These are phyloP conservation scores for Apophysomyces ossiformis DNA, from an alignment of 371 early-diverging fungal genomes.

Conservation along the genomic window DNA sequence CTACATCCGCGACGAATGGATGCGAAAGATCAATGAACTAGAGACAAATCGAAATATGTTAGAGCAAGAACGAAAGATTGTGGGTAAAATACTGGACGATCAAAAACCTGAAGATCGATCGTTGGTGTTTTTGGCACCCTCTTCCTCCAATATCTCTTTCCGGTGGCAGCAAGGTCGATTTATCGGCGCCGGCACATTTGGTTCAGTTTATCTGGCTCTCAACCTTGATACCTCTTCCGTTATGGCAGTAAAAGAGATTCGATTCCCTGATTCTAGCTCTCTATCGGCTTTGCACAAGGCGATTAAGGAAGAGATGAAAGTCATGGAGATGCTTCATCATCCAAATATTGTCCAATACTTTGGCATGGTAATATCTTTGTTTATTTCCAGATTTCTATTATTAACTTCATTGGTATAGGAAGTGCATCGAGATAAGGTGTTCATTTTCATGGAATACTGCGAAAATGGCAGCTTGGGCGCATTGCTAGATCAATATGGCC, in stretches of 20 bases:
- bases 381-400: neutral
- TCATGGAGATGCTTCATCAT: constrained; percentile 88
- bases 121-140: constrained; percentile 75
- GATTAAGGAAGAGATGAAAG: constrained; percentile 89
- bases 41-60: constrained; percentile 54
- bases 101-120: constrained; percentile 80
- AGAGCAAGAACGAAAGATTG: constrained; percentile 62
- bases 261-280: constrained; percentile 81
- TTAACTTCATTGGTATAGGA: constrained; percentile 47
- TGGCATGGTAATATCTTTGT: constrained; percentile 63
- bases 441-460: constrained; percentile 95
- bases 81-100: constrained; percentile 82
- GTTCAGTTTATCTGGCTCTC: constrained; percentile 83
- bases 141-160: constrained; percentile 75
- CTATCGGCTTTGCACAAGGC: constrained; percentile 70
- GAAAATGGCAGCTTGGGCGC: constrained; percentile 82
- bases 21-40: constrained; percentile 56
- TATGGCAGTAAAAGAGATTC: constrained; percentile 93
- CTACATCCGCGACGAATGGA: constrained; percentile 60
- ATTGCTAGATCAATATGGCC: constrained; percentile 79
- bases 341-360: constrained; percentile 91
- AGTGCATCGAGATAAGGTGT: constrained; percentile 89
- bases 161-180: constrained; percentile 90
- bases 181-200: constrained; percentile 90
- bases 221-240: constrained; percentile 87